Conservation (phyloP, 805 yeast species). For the Pichia sporocuriosa region DNA sequence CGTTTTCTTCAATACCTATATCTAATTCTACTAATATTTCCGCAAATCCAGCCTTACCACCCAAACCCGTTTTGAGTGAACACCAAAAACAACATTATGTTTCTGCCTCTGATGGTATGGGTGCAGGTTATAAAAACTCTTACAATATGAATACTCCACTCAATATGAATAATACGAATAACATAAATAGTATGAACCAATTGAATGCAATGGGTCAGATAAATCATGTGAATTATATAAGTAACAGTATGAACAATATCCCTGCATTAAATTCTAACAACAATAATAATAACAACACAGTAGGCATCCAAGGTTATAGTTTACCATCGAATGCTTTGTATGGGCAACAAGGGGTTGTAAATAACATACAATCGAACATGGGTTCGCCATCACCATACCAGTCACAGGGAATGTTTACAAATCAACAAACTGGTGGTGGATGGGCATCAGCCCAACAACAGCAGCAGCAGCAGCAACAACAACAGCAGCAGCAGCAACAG, state of each 20-base stretch:
- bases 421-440: constrained; percentile 4
- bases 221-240: background rate
- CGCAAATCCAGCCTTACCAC: constrained; percentile 24
- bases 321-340: background rate
- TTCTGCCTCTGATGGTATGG: constrained; percentile 13
- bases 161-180: background rate
- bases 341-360: constrained; percentile 13
- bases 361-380: no score
- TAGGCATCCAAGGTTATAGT: no score
- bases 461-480: constrained; percentile 17
- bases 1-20: background rate
- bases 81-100: constrained; percentile 26
- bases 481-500: constrained; percentile 15
- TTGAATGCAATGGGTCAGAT: background rate
- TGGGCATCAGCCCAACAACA: constrained; percentile 12
- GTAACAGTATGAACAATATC: background rate
- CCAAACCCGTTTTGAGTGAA: constrained; percentile 25
- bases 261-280: background rate
- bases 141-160: background rate
- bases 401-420: constrained; percentile 4
- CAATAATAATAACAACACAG: background rate
- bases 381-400: constrained; percentile 1
- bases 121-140: background rate
- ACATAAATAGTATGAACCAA: background rate
- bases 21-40: background rate